A percentile compares a stretch with the other conserved stretches of the same genome.
Evolutionary conservation across 2,329 filamentous ascomycete species (phyloP).

Genomic region (Talaromyces sp.): DNA sequence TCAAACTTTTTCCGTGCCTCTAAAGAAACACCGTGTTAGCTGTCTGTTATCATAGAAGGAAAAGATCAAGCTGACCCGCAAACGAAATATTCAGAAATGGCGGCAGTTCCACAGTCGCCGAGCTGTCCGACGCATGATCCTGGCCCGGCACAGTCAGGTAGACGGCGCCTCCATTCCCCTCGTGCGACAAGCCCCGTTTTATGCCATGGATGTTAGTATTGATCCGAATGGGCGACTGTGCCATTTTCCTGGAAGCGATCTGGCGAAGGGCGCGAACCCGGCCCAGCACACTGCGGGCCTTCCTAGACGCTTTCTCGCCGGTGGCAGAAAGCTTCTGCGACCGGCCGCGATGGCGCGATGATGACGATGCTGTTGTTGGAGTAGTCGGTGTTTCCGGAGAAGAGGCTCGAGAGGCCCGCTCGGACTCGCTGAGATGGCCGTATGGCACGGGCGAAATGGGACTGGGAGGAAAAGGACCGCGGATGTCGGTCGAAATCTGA

Average conservation of each 20-base stretch:
- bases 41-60: background rate
- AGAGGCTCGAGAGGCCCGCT: slow-evolving; percentile 26
- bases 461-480: background rate
- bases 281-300: slow-evolving; percentile 36
- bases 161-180: slow-evolving; percentile 28
- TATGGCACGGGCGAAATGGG: slow-evolving; percentile 2
- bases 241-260: slow-evolving; percentile 35
- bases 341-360: slow-evolving; percentile 22
- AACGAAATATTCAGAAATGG: slow-evolving; percentile 34
- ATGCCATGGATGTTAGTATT: slow-evolving; percentile 32
- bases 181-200: slow-evolving; percentile 32
- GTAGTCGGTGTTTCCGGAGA: slow-evolving; percentile 19
- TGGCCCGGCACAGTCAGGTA: slow-evolving; percentile 20
- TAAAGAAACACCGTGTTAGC: slow-evolving; percentile 20
- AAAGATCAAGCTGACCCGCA: slow-evolving; percentile 25
- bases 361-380: background rate
- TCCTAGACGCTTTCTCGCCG: slow-evolving; percentile 29
- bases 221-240: slow-evolving; percentile 35
- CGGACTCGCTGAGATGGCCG: slow-evolving; percentile 13
- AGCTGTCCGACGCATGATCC: slow-evolving; percentile 15
- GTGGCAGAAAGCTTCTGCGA: slow-evolving; percentile 25
- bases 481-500: slow-evolving; percentile 21
- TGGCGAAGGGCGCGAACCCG: slow-evolving; percentile 36
- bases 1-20: slow-evolving; percentile 57
- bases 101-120: slow-evolving; percentile 18